A percentile compares a stretch with the other conserved stretches of the same genome.
phyloP scores from a whole-genome alignment of 768 basidiomycete genomes.

The Boletellus emodensis region DNA sequence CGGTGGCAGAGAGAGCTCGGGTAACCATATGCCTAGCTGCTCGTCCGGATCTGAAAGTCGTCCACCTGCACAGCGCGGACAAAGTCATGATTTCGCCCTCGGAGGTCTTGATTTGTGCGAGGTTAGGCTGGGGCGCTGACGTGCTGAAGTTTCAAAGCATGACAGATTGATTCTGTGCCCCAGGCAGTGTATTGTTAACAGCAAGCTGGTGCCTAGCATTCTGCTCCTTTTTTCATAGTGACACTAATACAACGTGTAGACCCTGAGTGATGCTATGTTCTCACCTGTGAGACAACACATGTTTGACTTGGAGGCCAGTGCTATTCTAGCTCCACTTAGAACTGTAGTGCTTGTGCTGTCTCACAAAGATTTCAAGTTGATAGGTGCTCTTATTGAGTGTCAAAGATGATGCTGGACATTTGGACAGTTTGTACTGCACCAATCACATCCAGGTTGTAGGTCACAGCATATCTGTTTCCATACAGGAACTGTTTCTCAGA shows the following conservation, averaged over 20 bases:
- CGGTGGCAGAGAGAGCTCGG: conserved; percentile 36
- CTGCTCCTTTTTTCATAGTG: background rate
- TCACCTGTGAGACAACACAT: too few species aligned
- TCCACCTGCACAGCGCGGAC: conserved; percentile 79
- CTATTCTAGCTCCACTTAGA: too few species aligned
- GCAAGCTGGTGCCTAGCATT: conserved; percentile 38
- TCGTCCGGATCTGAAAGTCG: conserved; percentile 56
- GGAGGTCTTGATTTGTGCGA: conserved; percentile 74
- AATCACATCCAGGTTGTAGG: too few species aligned
- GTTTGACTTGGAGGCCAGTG: too few species aligned
- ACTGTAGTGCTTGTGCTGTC: too few species aligned
- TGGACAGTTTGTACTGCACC: too few species aligned
- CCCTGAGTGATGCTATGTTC: too few species aligned
- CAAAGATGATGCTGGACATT: too few species aligned
- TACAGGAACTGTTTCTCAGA: too few species aligned
- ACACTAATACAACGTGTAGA: conserved; percentile 35
- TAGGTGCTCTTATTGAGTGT: too few species aligned
- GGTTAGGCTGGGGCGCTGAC: conserved; percentile 2
- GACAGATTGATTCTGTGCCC: conserved; percentile 82
- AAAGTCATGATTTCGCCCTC: conserved; percentile 77
- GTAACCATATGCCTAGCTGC: conserved; percentile 19
- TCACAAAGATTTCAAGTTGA: too few species aligned
- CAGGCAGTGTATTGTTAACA: conserved; percentile 90
- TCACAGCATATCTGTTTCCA: too few species aligned
- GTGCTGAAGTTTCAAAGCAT: conserved; percentile 48